Conservation (phyloP, 148 eudicot species). For the Amaranthus palmeri region DNA sequence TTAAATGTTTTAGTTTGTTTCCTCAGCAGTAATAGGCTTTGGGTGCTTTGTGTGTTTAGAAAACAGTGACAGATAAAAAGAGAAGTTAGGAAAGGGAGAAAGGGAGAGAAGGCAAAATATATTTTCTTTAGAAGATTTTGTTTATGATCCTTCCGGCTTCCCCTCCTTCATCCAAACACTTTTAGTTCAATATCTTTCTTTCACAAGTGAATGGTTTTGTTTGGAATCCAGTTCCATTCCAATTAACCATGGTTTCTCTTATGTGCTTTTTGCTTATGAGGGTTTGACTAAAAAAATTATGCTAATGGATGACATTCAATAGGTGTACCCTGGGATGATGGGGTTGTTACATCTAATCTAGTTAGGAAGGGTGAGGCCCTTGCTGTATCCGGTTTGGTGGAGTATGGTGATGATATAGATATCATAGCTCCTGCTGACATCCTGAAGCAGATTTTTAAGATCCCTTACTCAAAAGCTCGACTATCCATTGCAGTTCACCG, state of each 20-base stretch:
- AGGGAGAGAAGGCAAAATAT: too few relatives aligned
- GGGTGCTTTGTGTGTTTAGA: background rate
- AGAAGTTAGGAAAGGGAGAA: too few relatives aligned
- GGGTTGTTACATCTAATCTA: slow-evolving; percentile 50
- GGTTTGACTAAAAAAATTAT: background rate
- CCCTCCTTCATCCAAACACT: too few relatives aligned
- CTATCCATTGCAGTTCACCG: slow-evolving; percentile 95
- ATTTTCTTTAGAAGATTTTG: too few relatives aligned
- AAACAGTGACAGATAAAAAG: too few relatives aligned
- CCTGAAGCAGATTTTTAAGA: slow-evolving; percentile 90
- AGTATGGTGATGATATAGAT: slow-evolving; percentile 90
- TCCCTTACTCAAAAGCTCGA: slow-evolving; percentile 89
- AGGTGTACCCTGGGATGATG: slow-evolving; percentile 76
- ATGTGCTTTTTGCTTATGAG: background rate
- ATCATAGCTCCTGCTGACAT: slow-evolving; percentile 95
- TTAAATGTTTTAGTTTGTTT: background rate
- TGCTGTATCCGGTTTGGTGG: slow-evolving; percentile 88
- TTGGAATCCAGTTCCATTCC: too few relatives aligned
- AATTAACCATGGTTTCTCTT: too few relatives aligned
- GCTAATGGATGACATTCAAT: slow-evolving; percentile 19
- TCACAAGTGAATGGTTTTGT: too few relatives aligned
- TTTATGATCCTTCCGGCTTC: too few relatives aligned
- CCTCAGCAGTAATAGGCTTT: background rate
- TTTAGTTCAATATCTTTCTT: too few relatives aligned
- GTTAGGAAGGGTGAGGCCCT: slow-evolving; percentile 84